These are phyloP conservation scores for Penicillium waksmanii DNA, from an alignment of 495 filamentous ascomycete genomes.

Conservation along the genomic window DNA sequence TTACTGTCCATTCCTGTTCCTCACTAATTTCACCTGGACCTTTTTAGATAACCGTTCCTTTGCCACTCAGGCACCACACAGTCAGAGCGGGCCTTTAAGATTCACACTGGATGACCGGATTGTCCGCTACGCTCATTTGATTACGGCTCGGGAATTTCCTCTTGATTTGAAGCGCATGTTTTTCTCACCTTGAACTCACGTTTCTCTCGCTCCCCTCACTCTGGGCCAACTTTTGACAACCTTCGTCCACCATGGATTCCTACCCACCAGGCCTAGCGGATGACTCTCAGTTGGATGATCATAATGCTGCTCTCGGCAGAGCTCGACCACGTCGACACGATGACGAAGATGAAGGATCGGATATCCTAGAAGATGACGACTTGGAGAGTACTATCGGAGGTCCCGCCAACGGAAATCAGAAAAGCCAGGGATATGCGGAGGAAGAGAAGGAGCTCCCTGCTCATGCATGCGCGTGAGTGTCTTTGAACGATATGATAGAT, in stretches of 20 bases:
- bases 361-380: conserved; percentile 87
- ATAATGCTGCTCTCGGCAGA: conserved; percentile 60
- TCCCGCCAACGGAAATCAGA: conserved; percentile 70
- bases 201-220: conserved; percentile 4
- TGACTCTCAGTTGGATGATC: conserved; percentile 76
- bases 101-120: conserved; percentile 28
- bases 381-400: conserved; percentile 89
- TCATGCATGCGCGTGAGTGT: conserved; percentile 93
- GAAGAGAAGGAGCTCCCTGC: conserved; percentile 92
- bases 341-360: conserved; percentile 84
- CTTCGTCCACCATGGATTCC: conserved; percentile 64
- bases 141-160: conserved; percentile 6
- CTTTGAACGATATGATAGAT: conserved; percentile 16
- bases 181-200: conserved; percentile 6
- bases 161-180: conserved; percentile 17
- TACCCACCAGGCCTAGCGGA: conserved; percentile 52
- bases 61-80: conserved; percentile 34
- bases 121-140: conserved; percentile 40
- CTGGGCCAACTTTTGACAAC: conserved; percentile 52
- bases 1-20: background rate
- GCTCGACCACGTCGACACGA: conserved; percentile 74
- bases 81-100: conserved; percentile 17
- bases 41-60: conserved; percentile 22
- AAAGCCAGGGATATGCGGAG: conserved; percentile 65
- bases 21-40: conserved; percentile 9